Evolutionary conservation across 1,284 basidiomycete species (phyloP).

Genomic region (Coniferiporia weirii): DNA sequence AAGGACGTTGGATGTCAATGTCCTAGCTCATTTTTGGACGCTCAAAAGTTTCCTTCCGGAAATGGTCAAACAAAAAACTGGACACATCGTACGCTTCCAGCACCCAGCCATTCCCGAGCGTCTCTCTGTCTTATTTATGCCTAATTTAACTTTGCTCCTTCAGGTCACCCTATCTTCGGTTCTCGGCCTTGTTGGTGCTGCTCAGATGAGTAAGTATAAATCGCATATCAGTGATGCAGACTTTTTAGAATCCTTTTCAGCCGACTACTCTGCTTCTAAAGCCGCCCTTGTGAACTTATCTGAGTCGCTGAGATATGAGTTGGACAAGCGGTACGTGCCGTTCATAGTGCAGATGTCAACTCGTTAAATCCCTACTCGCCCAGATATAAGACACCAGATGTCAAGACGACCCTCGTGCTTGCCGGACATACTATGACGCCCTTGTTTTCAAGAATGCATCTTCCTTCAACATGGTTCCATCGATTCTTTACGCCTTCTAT

Average conservation of each 20-base stretch:
- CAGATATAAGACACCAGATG: slow-evolving; percentile 66
- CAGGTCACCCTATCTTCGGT: slow-evolving; percentile 81
- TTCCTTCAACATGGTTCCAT: slow-evolving; percentile 49
- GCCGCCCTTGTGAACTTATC: slow-evolving; percentile 74
- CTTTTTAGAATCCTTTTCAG: slow-evolving; percentile 34
- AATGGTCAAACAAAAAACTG: slow-evolving; percentile 72
- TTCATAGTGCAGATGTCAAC: slow-evolving; percentile 12
- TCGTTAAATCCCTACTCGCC: slow-evolving; percentile 20
- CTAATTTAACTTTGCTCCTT: background rate
- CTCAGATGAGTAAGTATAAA: slow-evolving; percentile 70
- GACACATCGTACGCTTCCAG: slow-evolving; percentile 72
- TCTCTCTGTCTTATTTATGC: slow-evolving; percentile 6
- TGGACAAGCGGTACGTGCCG: slow-evolving; percentile 58
- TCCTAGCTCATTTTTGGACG: slow-evolving; percentile 85
- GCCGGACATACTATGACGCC: slow-evolving; percentile 73
- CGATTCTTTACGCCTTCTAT: slow-evolving; percentile 74
- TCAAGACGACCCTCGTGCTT: slow-evolving; percentile 78
- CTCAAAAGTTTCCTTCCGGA: slow-evolving; percentile 90
- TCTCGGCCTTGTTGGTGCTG: slow-evolving; percentile 68
- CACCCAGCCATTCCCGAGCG: slow-evolving; percentile 7
- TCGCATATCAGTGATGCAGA: slow-evolving; percentile 14
- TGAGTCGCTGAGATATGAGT: slow-evolving; percentile 78
- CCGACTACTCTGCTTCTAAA: slow-evolving; percentile 87
- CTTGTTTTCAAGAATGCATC: slow-evolving; percentile 59
- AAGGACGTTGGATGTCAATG: slow-evolving; percentile 89